Percentiles rank a stretch among this genome's conserved stretches.
phyloP scores from a whole-genome alignment of 2,329 filamentous ascomycete genomes.

The Hypocrella siamensis region DNA sequence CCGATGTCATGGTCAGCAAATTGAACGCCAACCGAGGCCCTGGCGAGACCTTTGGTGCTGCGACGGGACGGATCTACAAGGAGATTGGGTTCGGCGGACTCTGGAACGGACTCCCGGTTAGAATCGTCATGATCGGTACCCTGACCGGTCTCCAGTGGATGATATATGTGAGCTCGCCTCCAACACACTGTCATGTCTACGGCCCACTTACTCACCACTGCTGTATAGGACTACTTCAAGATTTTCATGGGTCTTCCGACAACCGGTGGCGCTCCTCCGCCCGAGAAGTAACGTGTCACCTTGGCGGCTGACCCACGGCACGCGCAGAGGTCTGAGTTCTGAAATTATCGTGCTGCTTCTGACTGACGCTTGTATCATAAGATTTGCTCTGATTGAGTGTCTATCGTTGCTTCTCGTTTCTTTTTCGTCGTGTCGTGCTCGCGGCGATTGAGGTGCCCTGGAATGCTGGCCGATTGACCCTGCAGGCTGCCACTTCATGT shows the following conservation, averaged over 20 bases:
- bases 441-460: too few relatives aligned
- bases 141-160: conserved; percentile 82
- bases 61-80: conserved; percentile 66
- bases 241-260: conserved; percentile 79
- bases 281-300: too few relatives aligned
- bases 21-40: conserved; percentile 64
- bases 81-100: conserved; percentile 79
- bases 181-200: not conserved
- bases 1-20: conserved; percentile 87
- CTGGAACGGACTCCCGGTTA: conserved; percentile 77
- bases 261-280: conserved; percentile 51
- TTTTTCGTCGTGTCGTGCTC: too few relatives aligned
- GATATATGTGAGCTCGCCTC: conserved; percentile 58
- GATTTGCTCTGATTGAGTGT: too few relatives aligned
- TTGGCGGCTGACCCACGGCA: too few relatives aligned
- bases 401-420: too few relatives aligned
- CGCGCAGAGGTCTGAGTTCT: too few relatives aligned
- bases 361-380: not conserved
- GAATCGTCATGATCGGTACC: conserved; percentile 80
- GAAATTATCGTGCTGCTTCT: not conserved
- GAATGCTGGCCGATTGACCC: too few relatives aligned
- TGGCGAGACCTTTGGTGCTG: conserved; percentile 63
- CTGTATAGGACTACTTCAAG: conserved; percentile 63
- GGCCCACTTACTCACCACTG: conserved; percentile 7
- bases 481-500: too few relatives aligned